These are phyloP conservation scores for Phytophthora meadii DNA, from an alignment of 352 stramenopile species.

Conservation along the genomic window DNA sequence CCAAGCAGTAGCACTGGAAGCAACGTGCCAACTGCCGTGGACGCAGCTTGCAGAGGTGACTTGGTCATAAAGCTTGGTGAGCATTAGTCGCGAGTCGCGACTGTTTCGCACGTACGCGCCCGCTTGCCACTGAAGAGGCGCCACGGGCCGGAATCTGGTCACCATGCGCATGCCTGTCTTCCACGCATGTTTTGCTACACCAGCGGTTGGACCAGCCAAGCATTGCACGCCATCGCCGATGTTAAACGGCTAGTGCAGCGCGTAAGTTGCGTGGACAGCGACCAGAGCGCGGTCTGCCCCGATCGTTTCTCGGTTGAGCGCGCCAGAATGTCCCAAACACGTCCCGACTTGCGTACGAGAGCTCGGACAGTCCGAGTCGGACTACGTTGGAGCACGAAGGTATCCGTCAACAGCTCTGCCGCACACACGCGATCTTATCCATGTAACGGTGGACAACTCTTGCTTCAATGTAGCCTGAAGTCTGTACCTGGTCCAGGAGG, in stretches of 20 bases:
- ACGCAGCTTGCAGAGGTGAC: too few relatives aligned
- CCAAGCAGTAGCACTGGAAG: too few relatives aligned
- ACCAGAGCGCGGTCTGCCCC: not conserved
- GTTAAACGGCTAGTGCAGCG: slow-evolving; percentile 2
- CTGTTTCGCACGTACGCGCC: slow-evolving; percentile 21
- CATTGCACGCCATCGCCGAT: too few relatives aligned
- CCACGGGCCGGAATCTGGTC: not conserved
- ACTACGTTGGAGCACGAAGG: not conserved
- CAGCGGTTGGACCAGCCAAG: not conserved
- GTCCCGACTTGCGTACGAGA: not conserved
- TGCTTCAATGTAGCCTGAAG: slow-evolving; percentile 1
- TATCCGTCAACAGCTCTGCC: too few relatives aligned
- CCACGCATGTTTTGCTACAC: slow-evolving; percentile 12
- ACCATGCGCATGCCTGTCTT: slow-evolving; percentile 15
- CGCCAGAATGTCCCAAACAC: slow-evolving; percentile 6
- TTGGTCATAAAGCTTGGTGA: not conserved
- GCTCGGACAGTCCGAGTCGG: not conserved
- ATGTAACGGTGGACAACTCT: slow-evolving; percentile 7
- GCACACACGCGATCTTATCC: slow-evolving; percentile 26
- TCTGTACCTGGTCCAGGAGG: too few relatives aligned
- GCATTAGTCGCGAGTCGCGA: slow-evolving; percentile 12
- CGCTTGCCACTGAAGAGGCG: slow-evolving; percentile 3
- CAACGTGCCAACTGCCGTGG: too few relatives aligned
- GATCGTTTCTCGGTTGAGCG: slow-evolving; percentile 14
- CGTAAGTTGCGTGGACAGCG: not conserved